Evolutionary conservation across 2,329 filamentous ascomycete species (phyloP).

Genomic region (Trichoderma pleuroti): DNA sequence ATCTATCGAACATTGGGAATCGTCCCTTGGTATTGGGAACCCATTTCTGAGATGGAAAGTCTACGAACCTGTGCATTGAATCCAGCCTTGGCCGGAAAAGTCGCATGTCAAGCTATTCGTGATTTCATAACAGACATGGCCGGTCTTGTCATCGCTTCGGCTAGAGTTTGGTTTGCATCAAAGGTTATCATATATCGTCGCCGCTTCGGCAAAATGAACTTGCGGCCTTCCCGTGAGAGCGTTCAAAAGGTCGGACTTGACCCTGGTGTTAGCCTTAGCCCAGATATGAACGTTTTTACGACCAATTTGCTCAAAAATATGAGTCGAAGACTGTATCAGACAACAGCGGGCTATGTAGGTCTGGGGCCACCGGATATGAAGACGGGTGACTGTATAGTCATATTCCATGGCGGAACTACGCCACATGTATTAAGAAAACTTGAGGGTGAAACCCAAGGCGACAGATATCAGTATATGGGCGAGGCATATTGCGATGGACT

Average conservation of each 20-base stretch:
- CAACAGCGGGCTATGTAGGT: slow-evolving; percentile 29
- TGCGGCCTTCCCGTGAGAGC: not conserved
- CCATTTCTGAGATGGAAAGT: slow-evolving; percentile 21
- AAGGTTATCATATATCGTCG: slow-evolving; percentile 12
- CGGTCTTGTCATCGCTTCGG: slow-evolving; percentile 19
- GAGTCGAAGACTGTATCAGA: slow-evolving; percentile 28
- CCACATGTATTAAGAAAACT: slow-evolving; percentile 27
- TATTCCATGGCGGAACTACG: slow-evolving; percentile 30
- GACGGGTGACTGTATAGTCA: slow-evolving; percentile 28
- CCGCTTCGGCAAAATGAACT: slow-evolving; percentile 16
- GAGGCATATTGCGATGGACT: slow-evolving; percentile 35
- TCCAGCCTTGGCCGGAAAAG: slow-evolving; percentile 16
- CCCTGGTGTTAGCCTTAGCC: not conserved
- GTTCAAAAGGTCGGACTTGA: slow-evolving; percentile 21
- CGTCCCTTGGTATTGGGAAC: slow-evolving; percentile 28
- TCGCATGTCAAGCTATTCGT: slow-evolving; percentile 15
- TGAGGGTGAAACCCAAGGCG: not conserved
- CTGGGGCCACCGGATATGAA: slow-evolving; percentile 27
- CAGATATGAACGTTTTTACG: slow-evolving; percentile 19
- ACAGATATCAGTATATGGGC: slow-evolving; percentile 29
- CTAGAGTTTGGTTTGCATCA: slow-evolving; percentile 4
- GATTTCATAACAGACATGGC: slow-evolving; percentile 21
- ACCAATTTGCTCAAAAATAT: slow-evolving; percentile 23
- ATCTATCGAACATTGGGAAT: slow-evolving; percentile 25
- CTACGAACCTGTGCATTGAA: slow-evolving; percentile 22